Evolutionary conservation across 1,284 basidiomycete species (phyloP), one percentile per base, ranked within the genome.

Genomic region (Fomitopsis palustris): DNA sequence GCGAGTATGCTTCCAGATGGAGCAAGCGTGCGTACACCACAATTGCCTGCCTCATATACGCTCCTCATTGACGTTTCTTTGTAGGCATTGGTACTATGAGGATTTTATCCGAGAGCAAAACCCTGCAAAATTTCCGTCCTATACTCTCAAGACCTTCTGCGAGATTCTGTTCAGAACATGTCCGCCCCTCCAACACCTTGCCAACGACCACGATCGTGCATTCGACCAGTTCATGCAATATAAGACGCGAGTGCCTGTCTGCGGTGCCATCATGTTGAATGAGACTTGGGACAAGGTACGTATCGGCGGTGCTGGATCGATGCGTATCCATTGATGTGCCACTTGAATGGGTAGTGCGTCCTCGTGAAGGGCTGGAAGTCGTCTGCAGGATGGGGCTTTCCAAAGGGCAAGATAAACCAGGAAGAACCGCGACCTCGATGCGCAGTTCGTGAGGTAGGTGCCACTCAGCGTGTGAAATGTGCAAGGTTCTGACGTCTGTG

Each of bases 41-140:
- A 54, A 61, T 63, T 54, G 16, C 54, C 58, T 61, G 38, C 65
- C 61, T 43, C 58, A 51, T 68, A 19, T 57, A n/a, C 47, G 17
- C 47, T 55, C 35, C 14, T 39, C 37, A 43, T 42, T 55, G 37
- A 61, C 45, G 27, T 21, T 21, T 49, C 39, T 56, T 14, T n/a
- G n/a, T 71, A 97, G 95, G 19, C 96, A 99, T 74, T 99, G 97
- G 97, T 99, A 95, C 76, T 99, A 99, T 72, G 96, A 99, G 78
- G 97, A 99, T 75, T 99, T 98, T 69, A 87, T 99, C 62, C 90
- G 96, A 45, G 93, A 95, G 72, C 82, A 91, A 71, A 94, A 97
- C 66, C 89, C 91, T 1, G 55, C 60, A 31, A 84, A 87, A 57
- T 86, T 98, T 38, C 96, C 95, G 0, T 92, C 95, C 1, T 81